These are phyloP conservation scores for Pseudoneurospora amorphoporcata DNA, from an alignment of 495 filamentous ascomycete genomes.

Conservation along the genomic window DNA sequence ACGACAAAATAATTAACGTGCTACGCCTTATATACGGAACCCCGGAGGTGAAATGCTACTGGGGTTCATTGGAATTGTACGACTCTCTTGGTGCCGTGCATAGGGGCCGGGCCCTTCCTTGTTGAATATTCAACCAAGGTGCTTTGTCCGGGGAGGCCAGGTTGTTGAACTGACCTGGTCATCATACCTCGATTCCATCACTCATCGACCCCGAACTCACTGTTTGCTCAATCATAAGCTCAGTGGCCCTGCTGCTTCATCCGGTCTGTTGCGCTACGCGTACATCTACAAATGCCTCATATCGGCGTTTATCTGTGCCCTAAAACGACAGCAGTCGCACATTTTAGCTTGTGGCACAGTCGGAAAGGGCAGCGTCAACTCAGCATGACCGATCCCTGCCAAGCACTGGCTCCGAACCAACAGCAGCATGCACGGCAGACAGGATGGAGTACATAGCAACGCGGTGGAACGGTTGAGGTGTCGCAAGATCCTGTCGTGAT, in stretches of 20 bases:
- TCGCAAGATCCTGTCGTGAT: background rate
- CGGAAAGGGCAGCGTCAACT: background rate
- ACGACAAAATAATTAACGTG: background rate
- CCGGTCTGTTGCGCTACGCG: background rate
- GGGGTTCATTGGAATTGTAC: background rate
- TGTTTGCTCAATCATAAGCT: background rate
- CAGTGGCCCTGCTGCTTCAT: background rate
- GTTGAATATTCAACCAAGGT: background rate
- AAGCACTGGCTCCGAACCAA: background rate
- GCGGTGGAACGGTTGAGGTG: background rate
- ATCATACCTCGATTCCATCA: background rate
- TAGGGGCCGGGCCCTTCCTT: background rate
- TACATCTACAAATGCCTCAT: background rate
- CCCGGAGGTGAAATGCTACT: background rate
- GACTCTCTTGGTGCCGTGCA: background rate
- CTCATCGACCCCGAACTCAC: background rate
- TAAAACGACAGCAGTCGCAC: background rate
- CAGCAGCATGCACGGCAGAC: background rate
- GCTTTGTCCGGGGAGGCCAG: background rate
- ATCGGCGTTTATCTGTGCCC: background rate
- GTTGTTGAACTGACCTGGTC: background rate
- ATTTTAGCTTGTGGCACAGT: background rate
- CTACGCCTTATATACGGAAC: background rate
- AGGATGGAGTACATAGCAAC: background rate
- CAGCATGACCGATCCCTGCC: background rate